A percentile compares a stretch with the other conserved stretches of the same genome.
Evolutionary conservation across 2,329 filamentous ascomycete species (phyloP).

Genomic region (Aspergillus sp.): DNA sequence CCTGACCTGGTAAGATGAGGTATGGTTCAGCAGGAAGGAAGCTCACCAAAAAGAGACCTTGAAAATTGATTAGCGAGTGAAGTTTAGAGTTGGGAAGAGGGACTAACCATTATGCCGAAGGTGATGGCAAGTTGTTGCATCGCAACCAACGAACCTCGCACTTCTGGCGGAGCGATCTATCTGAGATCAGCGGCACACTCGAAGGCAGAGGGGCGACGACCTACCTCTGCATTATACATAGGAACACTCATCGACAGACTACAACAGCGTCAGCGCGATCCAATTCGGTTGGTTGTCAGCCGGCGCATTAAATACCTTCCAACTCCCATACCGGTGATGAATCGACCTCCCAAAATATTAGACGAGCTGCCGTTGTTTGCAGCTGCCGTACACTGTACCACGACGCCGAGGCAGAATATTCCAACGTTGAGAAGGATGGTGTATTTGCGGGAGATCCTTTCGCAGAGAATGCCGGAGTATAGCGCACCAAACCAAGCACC

Average conservation of each 20-base stretch:
- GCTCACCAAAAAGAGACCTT: conserved; percentile 25
- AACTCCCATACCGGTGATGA: conserved; percentile 60
- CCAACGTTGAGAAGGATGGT: conserved; percentile 64
- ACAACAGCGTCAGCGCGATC: background rate
- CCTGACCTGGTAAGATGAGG: conserved; percentile 10
- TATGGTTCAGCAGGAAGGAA: conserved; percentile 31
- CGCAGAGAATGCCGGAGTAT: conserved; percentile 69
- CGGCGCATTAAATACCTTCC: conserved; percentile 36
- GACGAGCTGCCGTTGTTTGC: conserved; percentile 48
- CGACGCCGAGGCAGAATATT: conserved; percentile 69
- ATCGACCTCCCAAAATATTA: conserved; percentile 68
- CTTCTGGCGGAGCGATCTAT: conserved; percentile 59
- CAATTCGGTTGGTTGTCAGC: too few relatives aligned
- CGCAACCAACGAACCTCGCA: conserved; percentile 65
- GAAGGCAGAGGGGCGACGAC: conserved; percentile 56
- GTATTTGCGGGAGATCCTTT: conserved; percentile 67
- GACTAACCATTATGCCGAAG: conserved; percentile 42
- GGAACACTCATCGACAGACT: conserved; percentile 40
- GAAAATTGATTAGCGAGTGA: background rate
- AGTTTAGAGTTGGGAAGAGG: background rate
- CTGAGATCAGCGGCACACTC: background rate
- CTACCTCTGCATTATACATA: conserved; percentile 51
- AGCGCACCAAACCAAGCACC: conserved; percentile 75
- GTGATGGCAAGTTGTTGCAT: conserved; percentile 65
- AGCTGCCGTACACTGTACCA: conserved; percentile 63